Evolutionary conservation across 2,329 filamentous ascomycete species (phyloP), one percentile per base, ranked within the genome.

Genomic region (Chalaropsis ovoidea): DNA sequence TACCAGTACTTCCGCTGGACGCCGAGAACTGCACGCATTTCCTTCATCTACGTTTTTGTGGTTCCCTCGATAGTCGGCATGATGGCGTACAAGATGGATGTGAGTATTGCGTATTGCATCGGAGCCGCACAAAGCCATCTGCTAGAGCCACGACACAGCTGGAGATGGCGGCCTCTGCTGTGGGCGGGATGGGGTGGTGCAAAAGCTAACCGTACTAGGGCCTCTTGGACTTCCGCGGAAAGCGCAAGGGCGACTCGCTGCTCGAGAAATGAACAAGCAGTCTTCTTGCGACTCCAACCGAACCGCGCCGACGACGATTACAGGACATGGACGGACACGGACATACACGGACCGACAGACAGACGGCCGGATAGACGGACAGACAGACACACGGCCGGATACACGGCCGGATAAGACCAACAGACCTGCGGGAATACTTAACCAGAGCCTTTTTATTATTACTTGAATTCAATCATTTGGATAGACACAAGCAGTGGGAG

Each of bases 1-100:
- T 87, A 92, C 83, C 90, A 90, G 78, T 96, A 90, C 83, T 99
- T 97, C 83, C 84, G 90, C 76, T 97, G 90, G 90, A 97, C 88
- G 43, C 83, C 85, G 63, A 82, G 88, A 72, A 95, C 90, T 58
- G 90, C 90, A 39, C 85, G 84, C 78, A 76, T 96, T 72, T 86
- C 87, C 3, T 84, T 96, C 74, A 80, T 87, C 69, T 96, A 93
- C 76, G 82, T 88, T 67, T 78, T 86, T 42, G 78, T 86, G 64
- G 82, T 96, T 54, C 94, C 94, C 7, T 76, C 78, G 49, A 79
- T 88, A 66, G 71, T 95, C 11, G 86, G 86, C 60, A 86, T 86
- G 73, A 73, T 89, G 66, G 90, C 85, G 67, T 95, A 89, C 75
- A 85, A 83, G 73, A 92, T 87, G 69, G 93, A 97, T 72, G 94